Evolutionary conservation across 176 grass and related monocot genomes (phyloP), one percentile per base, ranked within the genome.

Genomic region (Ampelocalamus luodianensis): DNA sequence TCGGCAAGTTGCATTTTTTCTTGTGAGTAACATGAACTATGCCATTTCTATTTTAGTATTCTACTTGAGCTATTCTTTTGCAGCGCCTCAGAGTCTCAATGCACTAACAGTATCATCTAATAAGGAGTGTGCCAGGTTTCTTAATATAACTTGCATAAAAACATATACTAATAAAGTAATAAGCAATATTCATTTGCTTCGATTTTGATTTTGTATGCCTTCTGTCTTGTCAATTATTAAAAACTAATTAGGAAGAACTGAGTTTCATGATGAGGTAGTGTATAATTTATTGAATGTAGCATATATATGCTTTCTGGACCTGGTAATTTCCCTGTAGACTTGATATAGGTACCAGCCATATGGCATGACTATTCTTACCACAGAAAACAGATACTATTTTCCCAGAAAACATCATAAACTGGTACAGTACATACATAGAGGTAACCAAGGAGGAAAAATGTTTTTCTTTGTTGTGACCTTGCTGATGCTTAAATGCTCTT

Each of bases 1-100:
- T 78, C 88, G 90, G 5, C 97, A 99, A 99, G 97, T 91, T 85
- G 92, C 90, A 43, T 96, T 99, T 96, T 99, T 96, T 79, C 97
- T 99, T 63, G 97, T 99, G 88, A 88, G 97, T 99, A 86, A 84
- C 27, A 87, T 20, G 53, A 46, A 37, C 87, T 6, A 15, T 39
- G 16, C 0, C n/a, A 29, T 90, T 58, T 79, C 14, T 79, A n/a
- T 73, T 49, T 74, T 13, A 22, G 1, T 40, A 78, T 44, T 59
- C 46, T 58, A 65, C 68, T 58, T 74, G 10, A 58, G 44, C 37
- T 74, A 7, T 86, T 75, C 3, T 82, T 79, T 55, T 66, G 14
- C 38, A 74, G 59, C 4, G 0, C 59, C 17, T 23, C 14, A 16
- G 32, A 32, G 34, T 69, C 15, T 38, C 14, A 45, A 8, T 71